These are phyloP conservation scores for Hordeum pubiflorum DNA, from an alignment of 202 grass and related monocot genomes.

Conservation along the genomic window DNA sequence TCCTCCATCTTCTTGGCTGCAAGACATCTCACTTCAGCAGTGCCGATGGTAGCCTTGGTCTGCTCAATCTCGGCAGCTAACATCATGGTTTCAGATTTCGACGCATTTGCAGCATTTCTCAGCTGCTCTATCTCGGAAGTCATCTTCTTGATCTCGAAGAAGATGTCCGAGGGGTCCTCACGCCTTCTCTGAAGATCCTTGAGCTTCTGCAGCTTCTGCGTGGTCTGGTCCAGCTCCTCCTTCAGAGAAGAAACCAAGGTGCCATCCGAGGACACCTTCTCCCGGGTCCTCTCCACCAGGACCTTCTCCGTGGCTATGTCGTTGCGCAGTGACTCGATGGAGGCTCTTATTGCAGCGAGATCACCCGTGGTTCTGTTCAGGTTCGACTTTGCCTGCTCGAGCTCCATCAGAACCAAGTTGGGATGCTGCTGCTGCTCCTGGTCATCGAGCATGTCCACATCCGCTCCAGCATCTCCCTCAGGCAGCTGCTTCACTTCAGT, in stretches of 20 bases:
- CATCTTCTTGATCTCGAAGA: slow-evolving; percentile 54
- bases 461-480: background rate
- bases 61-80: slow-evolving; percentile 63
- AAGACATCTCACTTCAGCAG: slow-evolving; percentile 49
- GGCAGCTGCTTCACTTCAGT: background rate
- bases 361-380: slow-evolving; percentile 48
- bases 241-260: slow-evolving; percentile 40
- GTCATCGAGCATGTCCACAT: background rate
- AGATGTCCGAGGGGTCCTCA: slow-evolving; percentile 23
- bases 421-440: background rate
- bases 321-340: slow-evolving; percentile 29
- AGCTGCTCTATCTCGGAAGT: slow-evolving; percentile 55
- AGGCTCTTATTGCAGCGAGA: slow-evolving; percentile 44
- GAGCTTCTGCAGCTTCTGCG: slow-evolving; percentile 36
- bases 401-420: slow-evolving; percentile 36
- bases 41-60: slow-evolving; percentile 61
- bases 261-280: slow-evolving; percentile 38
- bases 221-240: slow-evolving; percentile 35
- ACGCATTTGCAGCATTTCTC: slow-evolving; percentile 26
- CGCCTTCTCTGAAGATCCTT: slow-evolving; percentile 25
- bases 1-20: slow-evolving; percentile 67
- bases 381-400: slow-evolving; percentile 60
- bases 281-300: slow-evolving; percentile 37
- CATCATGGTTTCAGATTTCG: slow-evolving; percentile 43
- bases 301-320: slow-evolving; percentile 50